Evolutionary conservation across 495 filamentous ascomycete species (phyloP), one percentile per base, ranked within the genome.

Genomic region (Entonaema liquescens): DNA sequence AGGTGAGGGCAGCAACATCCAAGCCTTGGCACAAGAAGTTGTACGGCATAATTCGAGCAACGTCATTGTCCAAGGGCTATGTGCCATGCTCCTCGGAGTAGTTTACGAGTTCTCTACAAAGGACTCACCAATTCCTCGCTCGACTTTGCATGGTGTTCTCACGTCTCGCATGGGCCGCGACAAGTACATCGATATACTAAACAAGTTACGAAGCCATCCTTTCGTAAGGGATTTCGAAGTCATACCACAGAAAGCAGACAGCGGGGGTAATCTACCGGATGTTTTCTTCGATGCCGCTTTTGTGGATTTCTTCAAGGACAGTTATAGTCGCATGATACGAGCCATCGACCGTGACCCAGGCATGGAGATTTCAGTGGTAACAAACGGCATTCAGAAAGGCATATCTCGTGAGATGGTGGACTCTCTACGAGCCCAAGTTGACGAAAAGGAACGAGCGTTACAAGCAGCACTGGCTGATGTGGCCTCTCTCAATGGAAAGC

Each of bases 81-180:
- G 90, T 77, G 91, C 93, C 12, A 87, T 92, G 70, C 81, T 98
- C 3, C 82, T 97, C 4, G 96, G 94, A 35, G 91, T 97, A 33
- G 83, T 97, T 25, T 99, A 98, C 75, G 95, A 99, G 74, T 99
- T 98, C 72, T 98, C 94, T 19, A 97, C 94, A 9, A 97, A 97
- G 74, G 94, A 98, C 77, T 98, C 94, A 0, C 94, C 96, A 5
- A 89, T 98, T 61, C 88, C 95, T 9, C 89, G 95, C 57, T 86
- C 88, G 25, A 94, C 91, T 7, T 82, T 98, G 53, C 92, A 95
- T 74, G 89, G 91, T 36, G 87, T 98, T 54, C 85, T 99, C 44
- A 86, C 88, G 40, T 89, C 90, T 29, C 88, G 90, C 54, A 87
- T 98, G 73, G 93, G 93, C 26, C 87, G 95, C 68, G 94, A 97